phyloP scores from a whole-genome alignment of 139 green algal species.

The Haematococcus sp. region DNA sequence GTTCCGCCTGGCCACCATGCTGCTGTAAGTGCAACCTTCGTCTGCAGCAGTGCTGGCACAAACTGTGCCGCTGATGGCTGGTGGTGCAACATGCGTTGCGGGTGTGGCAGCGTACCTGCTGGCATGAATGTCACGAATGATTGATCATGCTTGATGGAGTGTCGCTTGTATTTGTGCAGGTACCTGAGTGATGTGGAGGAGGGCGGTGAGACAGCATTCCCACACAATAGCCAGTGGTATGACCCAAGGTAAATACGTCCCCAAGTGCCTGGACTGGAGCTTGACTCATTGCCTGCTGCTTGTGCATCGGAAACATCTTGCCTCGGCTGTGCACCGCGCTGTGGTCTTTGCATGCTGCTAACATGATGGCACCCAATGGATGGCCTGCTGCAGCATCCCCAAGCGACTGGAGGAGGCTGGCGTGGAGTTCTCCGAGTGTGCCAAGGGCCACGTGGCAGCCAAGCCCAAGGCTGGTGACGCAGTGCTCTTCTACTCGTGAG shows the following conservation, averaged over 20 bases:
- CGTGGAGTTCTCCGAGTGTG: constrained; percentile 49
- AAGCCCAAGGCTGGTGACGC: constrained; percentile 51
- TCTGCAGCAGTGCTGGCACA: too few relatives aligned
- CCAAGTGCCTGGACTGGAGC: too few relatives aligned
- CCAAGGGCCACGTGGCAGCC: constrained; percentile 54
- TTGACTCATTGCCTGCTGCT: too few relatives aligned
- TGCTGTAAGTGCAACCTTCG: neutral
- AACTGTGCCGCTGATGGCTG: too few relatives aligned
- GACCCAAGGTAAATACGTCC: constrained; percentile 24
- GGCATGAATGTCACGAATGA: too few relatives aligned
- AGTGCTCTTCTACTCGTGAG: constrained; percentile 39
- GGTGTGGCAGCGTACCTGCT: too few relatives aligned
- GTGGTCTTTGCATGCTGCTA: too few relatives aligned
- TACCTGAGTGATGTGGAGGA: constrained; percentile 44
- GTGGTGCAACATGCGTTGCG: too few relatives aligned
- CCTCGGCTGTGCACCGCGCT: too few relatives aligned
- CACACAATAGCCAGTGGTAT: constrained; percentile 39
- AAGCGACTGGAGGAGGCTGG: neutral
- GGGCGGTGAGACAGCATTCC: constrained; percentile 61
- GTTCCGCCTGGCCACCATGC: constrained; percentile 53
- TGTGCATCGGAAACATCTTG: too few relatives aligned
- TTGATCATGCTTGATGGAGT: too few relatives aligned
- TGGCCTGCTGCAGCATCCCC: constrained; percentile 6
- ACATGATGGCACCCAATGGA: too few relatives aligned
- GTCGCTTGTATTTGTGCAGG: neutral